Percentiles rank a stretch among this genome's conserved stretches.
These are phyloP conservation scores for Dryas drummondii DNA, from an alignment of 306 rosid species.

Conservation along the genomic window DNA sequence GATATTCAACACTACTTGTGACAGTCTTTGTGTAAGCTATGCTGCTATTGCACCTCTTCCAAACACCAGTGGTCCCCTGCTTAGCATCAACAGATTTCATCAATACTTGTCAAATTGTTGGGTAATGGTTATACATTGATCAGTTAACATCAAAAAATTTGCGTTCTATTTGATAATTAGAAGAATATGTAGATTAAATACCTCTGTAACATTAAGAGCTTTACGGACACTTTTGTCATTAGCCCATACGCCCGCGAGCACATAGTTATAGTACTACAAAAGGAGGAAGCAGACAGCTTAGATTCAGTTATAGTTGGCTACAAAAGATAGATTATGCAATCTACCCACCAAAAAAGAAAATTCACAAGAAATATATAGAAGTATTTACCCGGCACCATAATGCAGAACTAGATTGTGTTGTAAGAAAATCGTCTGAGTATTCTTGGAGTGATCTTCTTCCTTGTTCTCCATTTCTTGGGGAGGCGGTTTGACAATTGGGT, in stretches of 20 bases:
- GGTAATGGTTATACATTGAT: background rate
- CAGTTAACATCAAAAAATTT: background rate
- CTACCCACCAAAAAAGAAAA: background rate
- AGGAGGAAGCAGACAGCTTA: background rate
- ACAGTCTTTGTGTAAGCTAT: slow-evolving; percentile 31
- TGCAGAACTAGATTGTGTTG: background rate
- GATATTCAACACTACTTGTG: slow-evolving; percentile 19
- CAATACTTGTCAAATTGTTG: background rate
- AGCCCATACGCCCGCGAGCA: slow-evolving; percentile 26
- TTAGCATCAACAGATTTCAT: background rate
- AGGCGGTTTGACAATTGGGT: slow-evolving; percentile 24
- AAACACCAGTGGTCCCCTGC: slow-evolving; percentile 28
- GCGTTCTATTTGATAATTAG: background rate
- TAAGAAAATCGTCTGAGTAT: slow-evolving; percentile 1
- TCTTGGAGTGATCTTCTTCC: slow-evolving; percentile 22
- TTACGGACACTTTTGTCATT: slow-evolving; percentile 20
- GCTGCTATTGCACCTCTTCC: slow-evolving; percentile 33
- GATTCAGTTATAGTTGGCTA: background rate
- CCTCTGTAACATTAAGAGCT: slow-evolving; percentile 28
- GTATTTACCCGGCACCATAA: slow-evolving; percentile 26
- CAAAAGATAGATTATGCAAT: too few relatives aligned
- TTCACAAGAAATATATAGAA: background rate
- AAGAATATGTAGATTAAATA: background rate
- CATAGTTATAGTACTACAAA: slow-evolving; percentile 24
- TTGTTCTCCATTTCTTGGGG: slow-evolving; percentile 15